These are phyloP conservation scores for Cryomyces minteri DNA, from an alignment of 495 filamentous ascomycete genomes.

Conservation along the genomic window DNA sequence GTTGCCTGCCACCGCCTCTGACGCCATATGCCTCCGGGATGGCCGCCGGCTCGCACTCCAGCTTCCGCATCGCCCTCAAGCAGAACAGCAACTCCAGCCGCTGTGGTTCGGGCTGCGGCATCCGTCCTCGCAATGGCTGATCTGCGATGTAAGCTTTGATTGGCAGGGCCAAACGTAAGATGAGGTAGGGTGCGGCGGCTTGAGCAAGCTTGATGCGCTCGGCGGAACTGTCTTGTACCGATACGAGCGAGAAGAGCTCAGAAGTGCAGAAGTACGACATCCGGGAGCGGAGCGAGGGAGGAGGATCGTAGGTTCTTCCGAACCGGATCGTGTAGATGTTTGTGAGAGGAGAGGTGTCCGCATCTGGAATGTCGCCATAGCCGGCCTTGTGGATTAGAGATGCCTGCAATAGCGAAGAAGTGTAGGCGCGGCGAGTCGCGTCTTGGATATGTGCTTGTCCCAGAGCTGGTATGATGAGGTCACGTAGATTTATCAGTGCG, in stretches of 20 bases:
- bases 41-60: conserved; percentile 53
- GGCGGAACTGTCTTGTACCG: neutral
- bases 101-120: conserved; percentile 76
- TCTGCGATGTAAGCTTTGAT: conserved; percentile 74
- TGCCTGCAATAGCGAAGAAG: conserved; percentile 56
- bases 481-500: conserved; percentile 46
- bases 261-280: conserved; percentile 71
- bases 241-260: conserved; percentile 52
- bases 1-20: conserved; percentile 41
- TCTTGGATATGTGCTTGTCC: conserved; percentile 47
- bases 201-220: conserved; percentile 44
- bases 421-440: conserved; percentile 46
- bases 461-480: conserved; percentile 56
- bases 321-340: conserved; percentile 43
- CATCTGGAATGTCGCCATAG: conserved; percentile 32
- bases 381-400: conserved; percentile 64
- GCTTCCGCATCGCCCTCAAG: conserved; percentile 38
- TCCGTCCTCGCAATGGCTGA: conserved; percentile 77
- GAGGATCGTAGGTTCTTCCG: conserved; percentile 52
- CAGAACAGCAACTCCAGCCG: conserved; percentile 60
- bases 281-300: conserved; percentile 40
- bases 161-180: conserved; percentile 62
- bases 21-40: conserved; percentile 44
- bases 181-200: conserved; percentile 64
- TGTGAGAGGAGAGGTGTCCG: conserved; percentile 30